Evolutionary conservation across 352 stramenopile species (phyloP).

Genomic region (Phytophthora tentaculata): DNA sequence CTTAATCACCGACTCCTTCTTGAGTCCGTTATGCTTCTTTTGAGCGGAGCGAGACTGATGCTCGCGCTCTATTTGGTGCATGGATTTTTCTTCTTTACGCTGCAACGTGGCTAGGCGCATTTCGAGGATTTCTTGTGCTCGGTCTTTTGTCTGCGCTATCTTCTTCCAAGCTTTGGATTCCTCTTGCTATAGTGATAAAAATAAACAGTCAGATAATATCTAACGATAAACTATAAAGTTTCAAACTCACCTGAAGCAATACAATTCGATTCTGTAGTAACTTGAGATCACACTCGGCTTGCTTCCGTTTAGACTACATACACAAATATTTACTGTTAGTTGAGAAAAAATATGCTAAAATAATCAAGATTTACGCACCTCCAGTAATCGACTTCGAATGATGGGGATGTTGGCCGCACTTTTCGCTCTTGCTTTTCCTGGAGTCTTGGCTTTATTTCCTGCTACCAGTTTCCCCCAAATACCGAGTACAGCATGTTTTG

Average conservation of each 20-base stretch:
- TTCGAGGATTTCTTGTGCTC: slow-evolving; percentile 72
- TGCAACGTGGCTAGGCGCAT: slow-evolving; percentile 60
- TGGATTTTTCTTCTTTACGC: slow-evolving; percentile 53
- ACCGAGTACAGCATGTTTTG: slow-evolving; percentile 53
- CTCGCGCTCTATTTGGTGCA: slow-evolving; percentile 48
- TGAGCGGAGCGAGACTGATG: slow-evolving; percentile 54
- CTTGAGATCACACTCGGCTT: slow-evolving; percentile 76
- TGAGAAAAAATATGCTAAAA: too few relatives aligned
- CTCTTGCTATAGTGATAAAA: slow-evolving; percentile 50
- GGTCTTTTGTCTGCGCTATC: slow-evolving; percentile 79
- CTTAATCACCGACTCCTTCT: slow-evolving; percentile 78
- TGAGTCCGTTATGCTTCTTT: slow-evolving; percentile 63
- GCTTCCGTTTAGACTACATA: slow-evolving; percentile 67
- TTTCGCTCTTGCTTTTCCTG: slow-evolving; percentile 33
- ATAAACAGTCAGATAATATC: neutral
- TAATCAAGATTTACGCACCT: slow-evolving; percentile 30
- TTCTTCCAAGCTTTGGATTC: slow-evolving; percentile 83
- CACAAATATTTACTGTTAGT: too few relatives aligned
- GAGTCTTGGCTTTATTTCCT: slow-evolving; percentile 1
- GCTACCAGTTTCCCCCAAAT: slow-evolving; percentile 58
- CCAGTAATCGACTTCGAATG: slow-evolving; percentile 56
- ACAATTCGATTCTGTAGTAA: slow-evolving; percentile 76
- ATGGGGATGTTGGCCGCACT: slow-evolving; percentile 55
- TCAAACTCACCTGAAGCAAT: slow-evolving; percentile 54
- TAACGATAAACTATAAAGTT: neutral